Percentiles rank a stretch among this genome's conserved stretches.
Evolutionary conservation across 176 grass and related monocot species (phyloP).

Genomic region (Paspalum vaginatum): DNA sequence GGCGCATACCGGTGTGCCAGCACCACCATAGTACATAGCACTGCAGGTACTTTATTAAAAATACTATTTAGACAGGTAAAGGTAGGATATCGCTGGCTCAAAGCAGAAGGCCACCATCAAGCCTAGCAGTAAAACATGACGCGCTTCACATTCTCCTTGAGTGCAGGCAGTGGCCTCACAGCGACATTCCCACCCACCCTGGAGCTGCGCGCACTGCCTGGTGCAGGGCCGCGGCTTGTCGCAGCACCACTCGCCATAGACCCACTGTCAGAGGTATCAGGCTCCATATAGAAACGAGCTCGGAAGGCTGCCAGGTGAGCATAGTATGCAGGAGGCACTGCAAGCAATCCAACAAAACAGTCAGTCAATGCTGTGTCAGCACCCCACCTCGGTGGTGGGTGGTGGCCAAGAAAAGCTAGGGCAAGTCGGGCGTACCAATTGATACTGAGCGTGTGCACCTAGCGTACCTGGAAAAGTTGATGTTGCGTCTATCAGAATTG

Average conservation of each 20-base stretch:
- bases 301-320: conserved; percentile 89
- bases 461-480: conserved; percentile 64
- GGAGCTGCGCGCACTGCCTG: conserved; percentile 40
- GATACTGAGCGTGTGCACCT: conserved; percentile 89
- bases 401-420: background rate
- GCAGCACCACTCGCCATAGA: conserved; percentile 63
- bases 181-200: conserved; percentile 64
- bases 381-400: background rate
- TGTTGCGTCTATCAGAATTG: background rate
- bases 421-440: conserved; percentile 52
- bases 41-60: background rate
- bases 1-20: background rate
- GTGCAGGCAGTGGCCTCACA: conserved; percentile 78
- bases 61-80: background rate
- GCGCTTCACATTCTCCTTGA: conserved; percentile 85
- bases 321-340: conserved; percentile 87
- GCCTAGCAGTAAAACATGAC: conserved; percentile 91
- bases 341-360: conserved; percentile 27
- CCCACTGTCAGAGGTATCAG: conserved; percentile 75
- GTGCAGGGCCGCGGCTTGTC: conserved; percentile 45
- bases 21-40: background rate
- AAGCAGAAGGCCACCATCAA: background rate
- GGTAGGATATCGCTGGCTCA: background rate
- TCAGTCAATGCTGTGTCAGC: background rate
- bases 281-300: conserved; percentile 87